phyloP scores from a whole-genome alignment of 352 stramenopile species.

The Pythium graminicola region DNA sequence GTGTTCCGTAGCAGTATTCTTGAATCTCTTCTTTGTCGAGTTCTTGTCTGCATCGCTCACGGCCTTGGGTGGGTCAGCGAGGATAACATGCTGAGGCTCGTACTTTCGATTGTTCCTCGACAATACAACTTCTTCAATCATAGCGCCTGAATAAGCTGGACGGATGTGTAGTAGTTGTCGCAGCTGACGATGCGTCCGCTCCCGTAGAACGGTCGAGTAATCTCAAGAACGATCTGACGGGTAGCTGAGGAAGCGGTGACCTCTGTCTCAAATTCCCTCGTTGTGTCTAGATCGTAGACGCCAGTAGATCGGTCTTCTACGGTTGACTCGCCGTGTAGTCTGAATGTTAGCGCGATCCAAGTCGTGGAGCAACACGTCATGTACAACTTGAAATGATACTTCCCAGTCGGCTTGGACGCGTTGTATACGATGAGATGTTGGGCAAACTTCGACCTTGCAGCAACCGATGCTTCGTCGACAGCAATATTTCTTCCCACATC shows the following conservation, averaged over 20 bases:
- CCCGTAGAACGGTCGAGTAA: constrained; percentile 18
- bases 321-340: constrained; percentile 15
- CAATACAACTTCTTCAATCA: constrained; percentile 22
- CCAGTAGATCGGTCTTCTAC: background rate
- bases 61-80: constrained; percentile 1
- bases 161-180: constrained; percentile 35
- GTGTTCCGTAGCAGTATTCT: background rate
- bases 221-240: constrained; percentile 25
- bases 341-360: constrained; percentile 25
- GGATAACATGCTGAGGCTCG: constrained; percentile 10
- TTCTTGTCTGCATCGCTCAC: constrained; percentile 6
- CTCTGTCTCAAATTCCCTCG: constrained; percentile 1
- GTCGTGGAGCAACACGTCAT: constrained; percentile 25
- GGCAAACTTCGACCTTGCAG: constrained; percentile 23
- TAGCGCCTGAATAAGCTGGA: constrained; percentile 20
- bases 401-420: constrained; percentile 24
- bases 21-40: constrained; percentile 12
- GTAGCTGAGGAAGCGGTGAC: background rate
- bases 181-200: constrained; percentile 24
- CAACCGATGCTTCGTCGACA: constrained; percentile 25
- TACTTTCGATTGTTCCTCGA: constrained; percentile 16
- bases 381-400: constrained; percentile 34
- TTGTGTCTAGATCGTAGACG: background rate
- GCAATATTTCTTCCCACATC: constrained; percentile 22
- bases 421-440: constrained; percentile 29